These are phyloP conservation scores for Hypoxylon sp. DNA, from an alignment of 2,329 filamentous ascomycete species.

Conservation along the genomic window DNA sequence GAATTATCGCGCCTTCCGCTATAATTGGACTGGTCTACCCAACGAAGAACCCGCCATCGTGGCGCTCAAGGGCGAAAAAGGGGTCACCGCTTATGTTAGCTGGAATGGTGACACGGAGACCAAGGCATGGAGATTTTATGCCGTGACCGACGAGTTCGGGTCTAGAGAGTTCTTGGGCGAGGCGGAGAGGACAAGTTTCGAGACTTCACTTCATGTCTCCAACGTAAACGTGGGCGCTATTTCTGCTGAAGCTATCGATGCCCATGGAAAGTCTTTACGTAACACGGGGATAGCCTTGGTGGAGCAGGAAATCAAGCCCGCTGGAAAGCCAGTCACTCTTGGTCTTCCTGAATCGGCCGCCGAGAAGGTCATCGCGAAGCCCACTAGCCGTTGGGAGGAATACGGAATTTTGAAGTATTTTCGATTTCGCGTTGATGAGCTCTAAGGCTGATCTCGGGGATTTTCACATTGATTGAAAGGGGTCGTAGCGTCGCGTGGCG, in stretches of 20 bases:
- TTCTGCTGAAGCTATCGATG: slow-evolving; percentile 50
- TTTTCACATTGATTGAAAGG: not conserved
- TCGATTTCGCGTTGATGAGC: slow-evolving; percentile 17
- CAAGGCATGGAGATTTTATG: slow-evolving; percentile 65
- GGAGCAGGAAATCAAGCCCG: slow-evolving; percentile 52
- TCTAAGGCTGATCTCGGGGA: slow-evolving; percentile 2
- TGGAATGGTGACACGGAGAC: slow-evolving; percentile 69
- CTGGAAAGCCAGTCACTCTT: not conserved
- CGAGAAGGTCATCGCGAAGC: slow-evolving; percentile 17
- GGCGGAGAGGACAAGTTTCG: slow-evolving; percentile 60
- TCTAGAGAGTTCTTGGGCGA: slow-evolving; percentile 58
- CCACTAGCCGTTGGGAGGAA: slow-evolving; percentile 25
- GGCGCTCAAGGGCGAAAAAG: slow-evolving; percentile 46
- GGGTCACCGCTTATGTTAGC: slow-evolving; percentile 62
- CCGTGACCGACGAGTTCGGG: slow-evolving; percentile 54
- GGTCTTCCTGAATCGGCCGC: not conserved
- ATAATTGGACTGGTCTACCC: slow-evolving; percentile 62
- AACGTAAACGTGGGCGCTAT: slow-evolving; percentile 36
- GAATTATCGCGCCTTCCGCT: slow-evolving; percentile 50
- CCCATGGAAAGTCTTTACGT: slow-evolving; percentile 43
- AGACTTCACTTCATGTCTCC: slow-evolving; percentile 56
- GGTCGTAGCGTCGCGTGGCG: not conserved
- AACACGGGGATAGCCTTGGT: slow-evolving; percentile 43
- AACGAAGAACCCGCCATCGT: slow-evolving; percentile 56
- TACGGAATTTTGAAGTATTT: slow-evolving; percentile 34